Evolutionary conservation across 352 stramenopile genomes (phyloP).

Genomic region (Pythium angustatum): DNA sequence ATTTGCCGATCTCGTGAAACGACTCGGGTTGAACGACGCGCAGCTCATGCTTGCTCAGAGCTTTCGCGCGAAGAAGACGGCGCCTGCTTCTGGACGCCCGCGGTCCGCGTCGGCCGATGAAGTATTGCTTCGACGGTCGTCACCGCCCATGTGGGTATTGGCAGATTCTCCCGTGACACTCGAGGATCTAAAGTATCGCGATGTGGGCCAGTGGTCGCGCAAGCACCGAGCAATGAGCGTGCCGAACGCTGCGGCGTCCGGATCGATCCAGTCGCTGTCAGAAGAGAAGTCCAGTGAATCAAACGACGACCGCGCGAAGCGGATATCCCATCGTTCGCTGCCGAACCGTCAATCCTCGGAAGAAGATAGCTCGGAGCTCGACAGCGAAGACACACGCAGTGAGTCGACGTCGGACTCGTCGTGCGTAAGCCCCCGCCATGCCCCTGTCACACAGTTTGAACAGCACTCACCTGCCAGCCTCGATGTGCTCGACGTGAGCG

Average conservation of each 20-base stretch:
- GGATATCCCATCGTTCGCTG: conserved; percentile 7
- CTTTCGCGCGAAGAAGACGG: conserved; percentile 19
- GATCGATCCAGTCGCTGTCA: not conserved
- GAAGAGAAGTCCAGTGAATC: conserved; percentile 3
- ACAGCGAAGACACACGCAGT: conserved; percentile 75
- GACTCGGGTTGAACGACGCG: conserved; percentile 32
- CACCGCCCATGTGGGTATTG: conserved; percentile 30
- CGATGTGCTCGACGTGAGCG: conserved; percentile 13
- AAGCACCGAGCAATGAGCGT: conserved; percentile 34
- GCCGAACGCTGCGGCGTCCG: conserved; percentile 13
- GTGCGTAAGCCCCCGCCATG: conserved; percentile 64
- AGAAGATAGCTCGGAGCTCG: conserved; percentile 58
- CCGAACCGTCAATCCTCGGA: conserved; percentile 23
- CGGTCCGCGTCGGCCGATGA: conserved; percentile 36
- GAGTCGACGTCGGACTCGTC: conserved; percentile 76
- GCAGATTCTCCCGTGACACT: conserved; percentile 15
- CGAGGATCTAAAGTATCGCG: conserved; percentile 9
- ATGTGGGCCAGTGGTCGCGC: conserved; percentile 3
- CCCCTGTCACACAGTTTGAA: conserved; percentile 33
- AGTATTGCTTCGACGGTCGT: conserved; percentile 30
- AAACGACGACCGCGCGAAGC: conserved; percentile 7
- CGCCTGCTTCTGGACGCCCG: conserved; percentile 12
- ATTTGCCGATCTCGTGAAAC: conserved; percentile 31
- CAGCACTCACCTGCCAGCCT: conserved; percentile 28
- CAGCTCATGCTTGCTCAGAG: conserved; percentile 29